A percentile compares a stretch with the other conserved stretches of the same genome.
Conservation (phyloP, 2,329 filamentous ascomycete genomes). For the Mycosphaerelloides madeirae region DNA sequence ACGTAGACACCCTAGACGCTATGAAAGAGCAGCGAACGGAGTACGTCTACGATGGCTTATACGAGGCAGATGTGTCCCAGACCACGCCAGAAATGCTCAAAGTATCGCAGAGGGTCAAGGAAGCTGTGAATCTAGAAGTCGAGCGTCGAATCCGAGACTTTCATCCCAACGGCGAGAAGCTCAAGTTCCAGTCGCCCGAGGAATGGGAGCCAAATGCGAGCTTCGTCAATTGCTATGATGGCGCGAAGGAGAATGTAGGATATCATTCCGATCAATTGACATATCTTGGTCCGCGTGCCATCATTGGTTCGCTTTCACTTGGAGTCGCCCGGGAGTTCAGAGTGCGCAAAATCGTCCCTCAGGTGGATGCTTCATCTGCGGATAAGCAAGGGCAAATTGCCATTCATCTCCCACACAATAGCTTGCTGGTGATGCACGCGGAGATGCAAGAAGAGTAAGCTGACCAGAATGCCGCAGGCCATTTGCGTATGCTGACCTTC, state of each 20-base stretch:
- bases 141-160: slow-evolving; percentile 61
- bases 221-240: slow-evolving; percentile 91
- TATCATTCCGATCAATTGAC: slow-evolving; percentile 92
- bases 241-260: slow-evolving; percentile 75
- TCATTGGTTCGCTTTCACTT: slow-evolving; percentile 85
- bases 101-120: slow-evolving; percentile 65
- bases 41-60: slow-evolving; percentile 81
- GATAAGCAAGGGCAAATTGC: slow-evolving; percentile 80
- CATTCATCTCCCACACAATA: slow-evolving; percentile 92
- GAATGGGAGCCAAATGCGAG: slow-evolving; percentile 82
- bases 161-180: slow-evolving; percentile 66
- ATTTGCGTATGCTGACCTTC: too few species aligned
- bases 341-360: slow-evolving; percentile 68
- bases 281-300: slow-evolving; percentile 79
- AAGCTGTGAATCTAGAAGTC: slow-evolving; percentile 75
- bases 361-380: slow-evolving; percentile 39
- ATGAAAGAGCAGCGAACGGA: slow-evolving; percentile 66
- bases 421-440: slow-evolving; percentile 89
- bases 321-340: slow-evolving; percentile 93
- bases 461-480: too few species aligned
- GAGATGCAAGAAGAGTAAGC: slow-evolving; percentile 74
- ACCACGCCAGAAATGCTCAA: slow-evolving; percentile 69
- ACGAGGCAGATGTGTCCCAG: slow-evolving; percentile 63
- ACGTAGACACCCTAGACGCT: slow-evolving; percentile 70
- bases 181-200: slow-evolving; percentile 69